Percentiles rank a stretch among this genome's conserved stretches.
Conservation (phyloP, 176 grass and related monocot genomes). For the Juncus inflexus region DNA sequence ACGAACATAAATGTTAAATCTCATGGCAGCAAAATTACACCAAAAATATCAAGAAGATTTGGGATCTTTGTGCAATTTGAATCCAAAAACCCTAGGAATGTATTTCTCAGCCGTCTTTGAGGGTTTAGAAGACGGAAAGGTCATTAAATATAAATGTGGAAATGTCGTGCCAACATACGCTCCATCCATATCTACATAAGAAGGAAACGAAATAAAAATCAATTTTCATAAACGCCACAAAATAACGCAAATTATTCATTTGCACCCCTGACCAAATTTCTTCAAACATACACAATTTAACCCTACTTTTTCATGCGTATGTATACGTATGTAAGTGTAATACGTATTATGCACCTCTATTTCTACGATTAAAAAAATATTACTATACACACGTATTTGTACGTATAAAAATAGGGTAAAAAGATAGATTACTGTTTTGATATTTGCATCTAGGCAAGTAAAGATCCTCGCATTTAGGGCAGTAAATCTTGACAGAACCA, state of each 20-base stretch:
- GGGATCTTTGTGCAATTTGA: slow-evolving; percentile 39
- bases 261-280: too few species aligned
- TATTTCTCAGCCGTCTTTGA: slow-evolving; percentile 30
- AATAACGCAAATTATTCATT: too few species aligned
- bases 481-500: slow-evolving; percentile 79
- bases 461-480: slow-evolving; percentile 88
- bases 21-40: slow-evolving; percentile 6
- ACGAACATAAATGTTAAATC: slow-evolving; percentile 6
- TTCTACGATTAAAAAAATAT: slow-evolving; percentile 16
- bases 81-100: slow-evolving; percentile 44
- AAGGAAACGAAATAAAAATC: not conserved
- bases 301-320: not conserved
- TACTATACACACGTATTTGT: not conserved
- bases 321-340: not conserved
- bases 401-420: not conserved
- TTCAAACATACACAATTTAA: too few species aligned
- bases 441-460: slow-evolving; percentile 91
- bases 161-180: slow-evolving; percentile 42
- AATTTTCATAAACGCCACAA: too few species aligned
- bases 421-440: slow-evolving; percentile 87
- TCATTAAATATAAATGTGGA: slow-evolving; percentile 39
- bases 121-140: slow-evolving; percentile 32
- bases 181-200: slow-evolving; percentile 41
- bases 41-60: not conserved
- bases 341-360: not conserved